Evolutionary conservation across 495 filamentous ascomycete species (phyloP).

Genomic region (Penicillium alfredii): DNA sequence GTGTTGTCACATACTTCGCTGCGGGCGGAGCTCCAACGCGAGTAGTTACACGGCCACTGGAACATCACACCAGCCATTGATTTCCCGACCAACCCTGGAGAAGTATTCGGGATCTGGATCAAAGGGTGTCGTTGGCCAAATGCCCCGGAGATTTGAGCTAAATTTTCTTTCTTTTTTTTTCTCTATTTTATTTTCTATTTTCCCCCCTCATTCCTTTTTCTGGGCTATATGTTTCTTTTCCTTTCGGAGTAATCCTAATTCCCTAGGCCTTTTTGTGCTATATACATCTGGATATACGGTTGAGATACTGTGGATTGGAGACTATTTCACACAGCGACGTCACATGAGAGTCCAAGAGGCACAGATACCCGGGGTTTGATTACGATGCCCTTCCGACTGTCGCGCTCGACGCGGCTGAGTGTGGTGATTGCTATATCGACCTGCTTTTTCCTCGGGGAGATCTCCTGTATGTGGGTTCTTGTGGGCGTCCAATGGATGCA

Average conservation of each 20-base stretch:
- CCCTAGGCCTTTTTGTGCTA: too few relatives aligned
- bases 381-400: conserved; percentile 25
- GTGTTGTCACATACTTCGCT: conserved; percentile 4
- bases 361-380: conserved; percentile 5
- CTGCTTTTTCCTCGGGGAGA: conserved; percentile 46
- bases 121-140: too few relatives aligned
- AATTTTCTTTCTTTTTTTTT: too few relatives aligned
- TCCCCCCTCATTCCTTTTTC: too few relatives aligned
- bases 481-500: too few relatives aligned
- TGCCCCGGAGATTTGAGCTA: too few relatives aligned
- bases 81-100: conserved; percentile 5
- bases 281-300: too few relatives aligned
- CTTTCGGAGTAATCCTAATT: too few relatives aligned
- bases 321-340: too few relatives aligned
- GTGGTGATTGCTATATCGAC: conserved; percentile 47
- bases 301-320: too few relatives aligned
- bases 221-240: not conserved
- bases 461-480: conserved; percentile 43
- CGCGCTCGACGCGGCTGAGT: conserved; percentile 35
- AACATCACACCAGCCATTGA: conserved; percentile 8
- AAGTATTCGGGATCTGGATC: not conserved
- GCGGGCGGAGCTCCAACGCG: conserved; percentile 4
- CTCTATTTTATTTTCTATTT: too few relatives aligned
- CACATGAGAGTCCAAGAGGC: too few relatives aligned
- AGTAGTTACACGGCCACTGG: conserved; percentile 13